Evolutionary conservation across 1,139 yeast genomes (phyloP), one percentile per base, ranked within the genome.

Genomic region (Geotrichum histeridarum): DNA sequence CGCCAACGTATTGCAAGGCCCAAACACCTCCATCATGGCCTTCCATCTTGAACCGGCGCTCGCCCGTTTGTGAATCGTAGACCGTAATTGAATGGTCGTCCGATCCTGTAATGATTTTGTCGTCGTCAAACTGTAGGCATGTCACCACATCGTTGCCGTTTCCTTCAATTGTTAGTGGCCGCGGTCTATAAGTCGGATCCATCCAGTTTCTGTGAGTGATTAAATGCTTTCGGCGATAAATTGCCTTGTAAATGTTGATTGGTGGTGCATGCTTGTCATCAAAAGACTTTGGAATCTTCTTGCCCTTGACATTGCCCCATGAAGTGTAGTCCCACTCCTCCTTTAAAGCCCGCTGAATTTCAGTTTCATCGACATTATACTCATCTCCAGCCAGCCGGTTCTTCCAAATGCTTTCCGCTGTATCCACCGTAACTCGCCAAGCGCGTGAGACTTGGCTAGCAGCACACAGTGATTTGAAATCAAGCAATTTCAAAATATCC

Each of bases 21-120:
- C 99, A 93, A 8, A 94, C 99, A 31, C 99, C 99, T 48, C 98
- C 98, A 57, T 87, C 95, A 66, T 93, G 99, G 11, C 97, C 98
- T 53, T 78, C 77, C 51, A 93, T 75, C 30, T 68, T 64, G 33
- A 63, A 63, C 43, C 64, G 64, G 47, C 84, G 74, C 48, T 74
- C 74, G 4, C 97, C 97, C 0, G 88, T 83, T 38, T 77, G 73
- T 2, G 96, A 83, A 61, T 86, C 84, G 68, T 89, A 90, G 8
- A 94, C 83, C 58, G 88, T 83, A 59, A 93, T 88, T 63, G 83
- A 80, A 61, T 81, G 81, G 62, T 89, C 96, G 64, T 91, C 98
- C 1, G 95, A 91, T 36, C 97, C 97, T 2, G 97, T 90, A 56
- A 93, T 86, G 53, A 93, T 87, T 64, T 84, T 85, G 57, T 90